Percentiles rank a stretch among this genome's conserved stretches.
Conservation (phyloP, 2,329 filamentous ascomycete genomes). For the Penicillium sp. region DNA sequence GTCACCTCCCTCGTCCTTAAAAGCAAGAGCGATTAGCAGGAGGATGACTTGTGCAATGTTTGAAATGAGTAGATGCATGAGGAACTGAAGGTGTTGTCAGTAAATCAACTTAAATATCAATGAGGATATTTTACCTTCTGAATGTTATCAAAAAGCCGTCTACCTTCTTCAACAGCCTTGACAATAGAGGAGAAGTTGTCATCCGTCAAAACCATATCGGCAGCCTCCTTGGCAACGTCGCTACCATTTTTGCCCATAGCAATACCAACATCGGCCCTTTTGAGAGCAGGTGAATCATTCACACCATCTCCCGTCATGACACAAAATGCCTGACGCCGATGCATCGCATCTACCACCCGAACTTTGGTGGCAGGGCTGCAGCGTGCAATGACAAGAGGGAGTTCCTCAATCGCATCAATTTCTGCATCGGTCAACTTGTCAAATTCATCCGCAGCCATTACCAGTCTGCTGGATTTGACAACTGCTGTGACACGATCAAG, state of each 20-base stretch:
- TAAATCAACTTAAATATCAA: conserved; percentile 30
- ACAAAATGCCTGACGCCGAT: conserved; percentile 71
- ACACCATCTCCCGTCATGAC: conserved; percentile 90
- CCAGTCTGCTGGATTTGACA: conserved; percentile 43
- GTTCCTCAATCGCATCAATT: conserved; percentile 65
- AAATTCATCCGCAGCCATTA: conserved; percentile 58
- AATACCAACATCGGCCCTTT: conserved; percentile 79
- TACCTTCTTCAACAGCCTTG: conserved; percentile 76
- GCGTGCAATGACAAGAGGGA: conserved; percentile 78
- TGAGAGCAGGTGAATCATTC: conserved; percentile 80
- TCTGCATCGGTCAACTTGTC: conserved; percentile 53
- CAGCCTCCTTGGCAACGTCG: conserved; percentile 80
- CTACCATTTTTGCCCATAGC: conserved; percentile 83
- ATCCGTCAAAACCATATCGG: conserved; percentile 62
- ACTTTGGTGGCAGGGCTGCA: conserved; percentile 85
- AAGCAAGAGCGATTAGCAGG: conserved; percentile 74
- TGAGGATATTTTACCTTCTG: conserved; percentile 54
- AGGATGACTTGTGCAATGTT: conserved; percentile 84
- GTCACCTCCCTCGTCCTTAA: conserved; percentile 67
- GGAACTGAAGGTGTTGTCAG: conserved; percentile 50
- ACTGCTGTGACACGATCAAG: conserved; percentile 44
- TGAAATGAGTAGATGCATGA: conserved; percentile 72
- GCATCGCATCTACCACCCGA: conserved; percentile 84
- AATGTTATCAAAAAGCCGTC: conserved; percentile 84
- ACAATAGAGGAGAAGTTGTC: conserved; percentile 88